A percentile compares a stretch with the other conserved stretches of the same genome.
Conservation (phyloP, 2,329 filamentous ascomycete genomes). For the Didymella segeticola region DNA sequence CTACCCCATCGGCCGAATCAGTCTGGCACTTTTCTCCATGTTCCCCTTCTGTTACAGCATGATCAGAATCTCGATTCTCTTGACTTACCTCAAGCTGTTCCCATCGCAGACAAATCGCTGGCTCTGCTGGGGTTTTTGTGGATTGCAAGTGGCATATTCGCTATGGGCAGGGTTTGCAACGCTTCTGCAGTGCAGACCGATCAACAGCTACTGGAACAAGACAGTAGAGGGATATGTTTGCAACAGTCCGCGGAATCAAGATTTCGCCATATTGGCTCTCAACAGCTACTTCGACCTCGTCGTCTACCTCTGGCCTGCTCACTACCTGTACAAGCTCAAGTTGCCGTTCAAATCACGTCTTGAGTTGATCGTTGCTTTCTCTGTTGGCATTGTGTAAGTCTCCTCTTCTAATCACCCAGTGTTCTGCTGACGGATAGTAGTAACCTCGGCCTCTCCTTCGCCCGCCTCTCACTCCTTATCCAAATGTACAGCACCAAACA, state of each 20-base stretch:
- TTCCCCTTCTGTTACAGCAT: constrained; percentile 19
- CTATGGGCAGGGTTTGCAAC: constrained; percentile 9
- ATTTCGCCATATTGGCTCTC: constrained; percentile 18
- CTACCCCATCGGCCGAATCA: constrained; percentile 9
- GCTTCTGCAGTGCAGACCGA: constrained; percentile 15
- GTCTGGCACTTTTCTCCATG: constrained; percentile 15
- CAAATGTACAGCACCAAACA: constrained; percentile 16
- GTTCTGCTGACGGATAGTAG: not conserved
- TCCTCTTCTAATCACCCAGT: no score
- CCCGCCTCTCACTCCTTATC: constrained; percentile 16
- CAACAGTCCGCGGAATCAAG: constrained; percentile 16
- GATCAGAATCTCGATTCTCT: constrained; percentile 19
- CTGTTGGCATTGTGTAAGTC: constrained; percentile 20
- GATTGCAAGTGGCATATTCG: constrained; percentile 9
- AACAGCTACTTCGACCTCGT: constrained; percentile 26
- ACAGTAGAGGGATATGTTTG: constrained; percentile 11
- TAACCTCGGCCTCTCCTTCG: constrained; percentile 14
- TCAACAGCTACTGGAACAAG: constrained; percentile 17
- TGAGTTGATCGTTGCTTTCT: constrained; percentile 21
- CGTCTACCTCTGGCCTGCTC: constrained; percentile 26
- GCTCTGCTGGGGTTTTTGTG: constrained; percentile 18
- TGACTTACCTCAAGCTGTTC: constrained; percentile 21
- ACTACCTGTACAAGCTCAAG: constrained; percentile 28
- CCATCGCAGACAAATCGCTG: constrained; percentile 20
- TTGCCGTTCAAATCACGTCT: constrained; percentile 18